These are phyloP conservation scores for Eutreptiella sp. DNA, from an alignment of 208 protist species.

Conservation along the genomic window DNA sequence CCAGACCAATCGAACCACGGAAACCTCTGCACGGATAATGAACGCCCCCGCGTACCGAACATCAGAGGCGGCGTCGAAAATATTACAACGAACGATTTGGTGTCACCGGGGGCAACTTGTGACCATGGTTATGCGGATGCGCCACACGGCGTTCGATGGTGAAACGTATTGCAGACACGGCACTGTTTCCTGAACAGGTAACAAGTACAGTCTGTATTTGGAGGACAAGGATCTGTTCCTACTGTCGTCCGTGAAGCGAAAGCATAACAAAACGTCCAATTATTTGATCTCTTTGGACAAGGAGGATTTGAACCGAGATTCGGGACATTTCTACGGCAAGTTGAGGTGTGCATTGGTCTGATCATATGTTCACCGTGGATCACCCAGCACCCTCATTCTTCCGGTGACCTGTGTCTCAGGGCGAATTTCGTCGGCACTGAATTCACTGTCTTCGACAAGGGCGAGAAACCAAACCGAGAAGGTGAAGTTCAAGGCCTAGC, in stretches of 20 bases:
- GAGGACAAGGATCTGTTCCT: conserved; percentile 43
- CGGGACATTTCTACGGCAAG: conserved; percentile 47
- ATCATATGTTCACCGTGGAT: too few relatives aligned
- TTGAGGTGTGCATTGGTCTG: too few relatives aligned
- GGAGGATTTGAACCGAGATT: conserved; percentile 41
- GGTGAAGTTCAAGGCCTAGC: conserved; percentile 1
- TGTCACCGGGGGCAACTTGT: too few relatives aligned
- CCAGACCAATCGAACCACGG: too few relatives aligned
- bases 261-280: conserved; percentile 54
- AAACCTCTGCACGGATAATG: too few relatives aligned
- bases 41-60: too few relatives aligned
- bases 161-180: too few relatives aligned
- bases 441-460: conserved; percentile 54
- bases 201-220: conserved; percentile 45
- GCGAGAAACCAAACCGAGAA: conserved; percentile 33
- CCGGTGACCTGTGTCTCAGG: not conserved
- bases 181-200: conserved; percentile 38
- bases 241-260: conserved; percentile 48
- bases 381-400: not conserved
- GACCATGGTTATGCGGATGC: too few relatives aligned
- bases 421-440: conserved; percentile 57
- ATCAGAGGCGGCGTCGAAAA: too few relatives aligned
- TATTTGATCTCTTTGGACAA: conserved; percentile 49
- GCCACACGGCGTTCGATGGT: too few relatives aligned
- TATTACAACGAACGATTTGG: too few relatives aligned